Evolutionary conservation across 2,329 filamentous ascomycete genomes (phyloP).

Genomic region (Fusarium sp.): DNA sequence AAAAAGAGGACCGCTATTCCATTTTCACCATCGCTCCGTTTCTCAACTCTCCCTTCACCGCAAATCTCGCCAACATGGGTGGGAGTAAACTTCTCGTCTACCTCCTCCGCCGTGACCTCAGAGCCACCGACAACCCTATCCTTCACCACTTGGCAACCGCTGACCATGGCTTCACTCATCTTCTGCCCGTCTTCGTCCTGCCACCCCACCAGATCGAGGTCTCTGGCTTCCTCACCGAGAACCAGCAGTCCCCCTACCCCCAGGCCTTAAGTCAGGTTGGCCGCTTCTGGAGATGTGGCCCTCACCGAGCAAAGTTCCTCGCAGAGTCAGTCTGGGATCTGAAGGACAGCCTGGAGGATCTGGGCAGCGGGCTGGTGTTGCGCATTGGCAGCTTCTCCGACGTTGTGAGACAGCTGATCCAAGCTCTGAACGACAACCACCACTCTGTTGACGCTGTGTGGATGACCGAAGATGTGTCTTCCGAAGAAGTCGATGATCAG

Average conservation of each 20-base stretch:
- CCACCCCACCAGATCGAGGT: conserved; percentile 78
- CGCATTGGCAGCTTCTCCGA: conserved; percentile 72
- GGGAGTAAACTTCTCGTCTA: conserved; percentile 72
- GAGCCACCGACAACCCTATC: conserved; percentile 80
- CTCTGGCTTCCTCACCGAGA: conserved; percentile 74
- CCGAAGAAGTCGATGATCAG: conserved; percentile 77
- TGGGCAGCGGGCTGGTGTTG: conserved; percentile 72
- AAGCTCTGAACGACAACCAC: conserved; percentile 56
- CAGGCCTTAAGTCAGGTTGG: conserved; percentile 74
- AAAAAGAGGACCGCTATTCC: neutral
- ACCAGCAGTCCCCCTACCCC: conserved; percentile 71
- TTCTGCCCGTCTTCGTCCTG: conserved; percentile 79
- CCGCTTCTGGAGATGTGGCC: conserved; percentile 79
- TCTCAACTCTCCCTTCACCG: neutral
- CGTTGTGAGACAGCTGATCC: conserved; percentile 68
- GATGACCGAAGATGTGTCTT: conserved; percentile 78
- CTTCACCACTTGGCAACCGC: conserved; percentile 67
- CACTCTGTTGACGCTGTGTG: conserved; percentile 72
- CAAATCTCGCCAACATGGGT: conserved; percentile 43
- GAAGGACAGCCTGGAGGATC: conserved; percentile 68
- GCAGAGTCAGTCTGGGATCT: conserved; percentile 80
- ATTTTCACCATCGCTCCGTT: neutral
- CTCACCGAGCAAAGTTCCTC: conserved; percentile 77
- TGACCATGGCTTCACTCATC: conserved; percentile 71
- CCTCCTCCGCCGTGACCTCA: conserved; percentile 77